Percentiles rank a stretch among this genome's conserved stretches.
Evolutionary conservation across 1,139 yeast genomes (phyloP).

Genomic region (Suhomyces bokatorum): DNA sequence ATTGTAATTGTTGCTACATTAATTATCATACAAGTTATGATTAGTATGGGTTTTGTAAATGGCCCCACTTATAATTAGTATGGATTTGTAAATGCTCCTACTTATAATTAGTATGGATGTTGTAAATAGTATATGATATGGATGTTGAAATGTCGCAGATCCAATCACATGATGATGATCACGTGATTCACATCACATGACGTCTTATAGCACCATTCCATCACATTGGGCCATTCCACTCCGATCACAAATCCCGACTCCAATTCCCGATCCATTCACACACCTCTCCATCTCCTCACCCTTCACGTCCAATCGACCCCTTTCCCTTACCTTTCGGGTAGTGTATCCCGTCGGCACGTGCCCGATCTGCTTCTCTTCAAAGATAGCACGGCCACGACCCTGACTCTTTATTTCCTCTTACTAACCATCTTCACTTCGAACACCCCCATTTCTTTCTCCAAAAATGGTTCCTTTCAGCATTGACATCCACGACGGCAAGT

Average conservation of each 20-base stretch:
- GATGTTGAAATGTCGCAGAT: not conserved
- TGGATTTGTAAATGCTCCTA: too few relatives aligned
- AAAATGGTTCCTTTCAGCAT: conserved; percentile 8
- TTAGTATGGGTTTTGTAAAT: too few relatives aligned
- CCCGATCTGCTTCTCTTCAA: not conserved
- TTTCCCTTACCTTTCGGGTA: not conserved
- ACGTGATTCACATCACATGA: not conserved
- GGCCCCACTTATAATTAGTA: too few relatives aligned
- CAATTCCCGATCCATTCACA: too few relatives aligned
- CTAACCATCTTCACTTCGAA: not conserved
- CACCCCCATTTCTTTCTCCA: not conserved
- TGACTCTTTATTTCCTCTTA: not conserved
- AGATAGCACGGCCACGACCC: not conserved
- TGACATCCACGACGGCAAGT: conserved; percentile 1
- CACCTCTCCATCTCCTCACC: not conserved
- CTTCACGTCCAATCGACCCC: too few relatives aligned
- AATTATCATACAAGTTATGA: too few relatives aligned
- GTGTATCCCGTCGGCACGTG: not conserved
- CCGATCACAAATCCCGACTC: too few relatives aligned
- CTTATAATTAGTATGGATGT: too few relatives aligned
- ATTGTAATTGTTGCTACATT: too few relatives aligned
- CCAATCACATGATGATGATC: not conserved
- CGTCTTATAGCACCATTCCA: too few relatives aligned
- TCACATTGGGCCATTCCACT: too few relatives aligned
- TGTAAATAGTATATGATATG: too few relatives aligned